Percentiles rank a stretch among this genome's conserved stretches.
phyloP scores from a whole-genome alignment of 1,139 yeast species.

The Zygoascus hellenicus region DNA sequence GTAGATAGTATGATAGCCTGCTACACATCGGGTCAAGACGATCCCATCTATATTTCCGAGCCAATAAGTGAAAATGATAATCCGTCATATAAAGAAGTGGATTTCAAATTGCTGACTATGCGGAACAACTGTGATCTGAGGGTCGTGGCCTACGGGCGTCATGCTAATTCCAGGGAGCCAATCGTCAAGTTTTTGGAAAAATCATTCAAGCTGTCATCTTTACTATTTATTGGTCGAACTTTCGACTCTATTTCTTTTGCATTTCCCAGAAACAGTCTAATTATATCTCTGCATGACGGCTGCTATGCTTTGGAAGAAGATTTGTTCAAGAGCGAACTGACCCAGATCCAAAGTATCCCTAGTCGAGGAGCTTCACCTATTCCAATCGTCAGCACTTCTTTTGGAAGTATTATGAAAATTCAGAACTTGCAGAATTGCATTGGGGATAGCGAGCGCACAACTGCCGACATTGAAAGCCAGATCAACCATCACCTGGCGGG shows the following conservation, averaged over 20 bases:
- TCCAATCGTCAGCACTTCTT: conserved; percentile 27
- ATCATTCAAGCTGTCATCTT: conserved; percentile 16
- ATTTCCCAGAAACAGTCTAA: conserved; percentile 31
- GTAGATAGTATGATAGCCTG: conserved; percentile 37
- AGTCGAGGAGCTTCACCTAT: conserved; percentile 9
- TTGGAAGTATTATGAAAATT: conserved; percentile 43
- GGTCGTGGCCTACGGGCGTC: conserved; percentile 19
- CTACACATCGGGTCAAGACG: conserved; percentile 30
- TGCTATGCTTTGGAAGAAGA: conserved; percentile 27
- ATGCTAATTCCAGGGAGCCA: background rate
- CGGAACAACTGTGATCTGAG: conserved; percentile 15
- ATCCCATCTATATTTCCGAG: conserved; percentile 42
- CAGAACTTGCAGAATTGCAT: conserved; percentile 42
- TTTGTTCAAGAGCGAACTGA: background rate
- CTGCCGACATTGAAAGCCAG: conserved; percentile 18
- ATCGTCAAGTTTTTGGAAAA: conserved; percentile 10
- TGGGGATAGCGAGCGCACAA: conserved; percentile 34
- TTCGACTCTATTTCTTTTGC: conserved; percentile 18
- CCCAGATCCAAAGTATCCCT: too few relatives aligned
- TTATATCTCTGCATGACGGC: conserved; percentile 38
- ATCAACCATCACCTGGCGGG: conserved; percentile 11
- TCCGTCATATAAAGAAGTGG: conserved; percentile 36
- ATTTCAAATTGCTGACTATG: conserved; percentile 15
- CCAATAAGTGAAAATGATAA: conserved; percentile 31
- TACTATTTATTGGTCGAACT: conserved; percentile 24